These are phyloP conservation scores for Saraca asoca DNA, from an alignment of 331 rosid genomes.

Conservation along the genomic window DNA sequence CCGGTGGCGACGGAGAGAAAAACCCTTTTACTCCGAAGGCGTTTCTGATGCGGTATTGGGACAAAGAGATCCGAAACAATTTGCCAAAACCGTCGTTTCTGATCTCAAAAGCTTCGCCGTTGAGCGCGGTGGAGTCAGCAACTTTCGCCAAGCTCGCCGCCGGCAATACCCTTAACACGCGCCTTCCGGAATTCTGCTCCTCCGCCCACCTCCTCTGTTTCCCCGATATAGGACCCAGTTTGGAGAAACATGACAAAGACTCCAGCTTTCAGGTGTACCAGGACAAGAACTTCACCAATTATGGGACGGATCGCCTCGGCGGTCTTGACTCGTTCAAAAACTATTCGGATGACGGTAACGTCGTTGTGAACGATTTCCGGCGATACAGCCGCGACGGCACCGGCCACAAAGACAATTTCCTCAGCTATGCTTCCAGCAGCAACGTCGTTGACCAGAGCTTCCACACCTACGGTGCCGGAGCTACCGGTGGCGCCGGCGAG, in stretches of 20 bases:
- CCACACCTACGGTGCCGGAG: conserved; percentile 60
- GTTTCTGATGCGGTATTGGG: conserved; percentile 76
- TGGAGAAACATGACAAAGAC: conserved; percentile 70
- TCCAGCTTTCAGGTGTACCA: conserved; percentile 52
- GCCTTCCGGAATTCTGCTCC: conserved; percentile 73
- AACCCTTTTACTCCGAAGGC: conserved; percentile 84
- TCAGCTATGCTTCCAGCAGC: conserved; percentile 50
- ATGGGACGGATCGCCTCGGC: conserved; percentile 70
- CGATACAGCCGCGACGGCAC: conserved; percentile 78
- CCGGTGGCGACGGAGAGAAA: conserved; percentile 36
- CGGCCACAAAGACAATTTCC: conserved; percentile 61
- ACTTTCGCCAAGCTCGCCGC: conserved; percentile 64
- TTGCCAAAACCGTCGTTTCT: conserved; percentile 57
- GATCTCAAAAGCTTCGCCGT: conserved; percentile 75
- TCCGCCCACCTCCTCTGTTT: conserved; percentile 79
- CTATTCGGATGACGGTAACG: conserved; percentile 58
- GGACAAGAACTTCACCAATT: conserved; percentile 72
- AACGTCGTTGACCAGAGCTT: conserved; percentile 84
- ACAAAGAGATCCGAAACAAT: conserved; percentile 75
- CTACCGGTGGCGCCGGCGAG: conserved; percentile 73
- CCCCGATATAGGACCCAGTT: conserved; percentile 52
- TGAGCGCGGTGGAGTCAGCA: conserved; percentile 63
- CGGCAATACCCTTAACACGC: conserved; percentile 51
- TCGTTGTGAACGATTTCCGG: conserved; percentile 78
- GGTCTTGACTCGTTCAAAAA: conserved; percentile 73